Evolutionary conservation across 306 rosid species (phyloP).

Genomic region (Sphenostylis stenocarpa): DNA sequence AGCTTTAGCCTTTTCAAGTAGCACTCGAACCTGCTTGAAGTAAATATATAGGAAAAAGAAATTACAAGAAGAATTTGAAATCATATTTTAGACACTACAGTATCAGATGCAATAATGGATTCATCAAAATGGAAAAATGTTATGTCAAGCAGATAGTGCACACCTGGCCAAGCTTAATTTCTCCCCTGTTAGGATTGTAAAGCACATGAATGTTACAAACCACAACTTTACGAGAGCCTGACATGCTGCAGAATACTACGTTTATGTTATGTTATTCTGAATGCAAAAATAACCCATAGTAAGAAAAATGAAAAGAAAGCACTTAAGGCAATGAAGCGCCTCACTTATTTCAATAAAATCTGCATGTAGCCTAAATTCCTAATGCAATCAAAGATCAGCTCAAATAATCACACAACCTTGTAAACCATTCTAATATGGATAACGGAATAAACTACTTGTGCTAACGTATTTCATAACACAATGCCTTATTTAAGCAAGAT

Average conservation of each 20-base stretch:
- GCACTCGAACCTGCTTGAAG: slow-evolving; percentile 76
- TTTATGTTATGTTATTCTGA: slow-evolving; percentile 32
- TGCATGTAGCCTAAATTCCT: slow-evolving; percentile 1
- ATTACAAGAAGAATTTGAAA: slow-evolving; percentile 30
- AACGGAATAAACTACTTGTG: neutral
- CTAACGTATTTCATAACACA: neutral
- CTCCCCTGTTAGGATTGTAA: slow-evolving; percentile 91
- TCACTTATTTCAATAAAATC: slow-evolving; percentile 7
- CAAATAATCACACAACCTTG: neutral
- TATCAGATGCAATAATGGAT: neutral
- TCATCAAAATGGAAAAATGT: neutral
- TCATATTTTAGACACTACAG: slow-evolving; percentile 10
- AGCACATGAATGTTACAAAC: slow-evolving; percentile 89
- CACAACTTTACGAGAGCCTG: slow-evolving; percentile 63
- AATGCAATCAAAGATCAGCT: neutral
- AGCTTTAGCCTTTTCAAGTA: slow-evolving; percentile 73
- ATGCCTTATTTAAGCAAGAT: neutral
- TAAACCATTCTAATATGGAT: neutral
- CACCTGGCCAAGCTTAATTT: slow-evolving; percentile 98
- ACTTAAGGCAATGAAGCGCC: slow-evolving; percentile 7
- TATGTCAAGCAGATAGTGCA: slow-evolving; percentile 26
- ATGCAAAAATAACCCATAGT: slow-evolving; percentile 4
- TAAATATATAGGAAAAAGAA: slow-evolving; percentile 20
- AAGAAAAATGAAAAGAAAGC: slow-evolving; percentile 9
- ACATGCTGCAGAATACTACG: slow-evolving; percentile 53